A percentile compares a stretch with the other conserved stretches of the same genome.
phyloP scores from a whole-genome alignment of 2,329 filamentous ascomycete species.

The Neodidymelliopsis sp. region DNA sequence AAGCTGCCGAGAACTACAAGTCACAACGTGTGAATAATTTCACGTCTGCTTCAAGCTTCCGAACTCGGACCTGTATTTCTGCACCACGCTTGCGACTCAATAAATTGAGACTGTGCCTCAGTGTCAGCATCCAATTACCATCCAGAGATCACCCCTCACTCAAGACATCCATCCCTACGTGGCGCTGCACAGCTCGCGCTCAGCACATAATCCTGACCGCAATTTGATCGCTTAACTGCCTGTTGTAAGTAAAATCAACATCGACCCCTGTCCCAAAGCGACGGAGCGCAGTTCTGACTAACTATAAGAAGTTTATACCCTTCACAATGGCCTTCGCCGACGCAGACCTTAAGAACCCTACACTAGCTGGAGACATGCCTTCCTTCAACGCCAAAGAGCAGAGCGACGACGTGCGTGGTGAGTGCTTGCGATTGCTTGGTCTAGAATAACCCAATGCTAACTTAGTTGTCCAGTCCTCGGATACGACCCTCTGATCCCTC shows the following conservation, averaged over 20 bases:
- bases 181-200: conserved; percentile 13
- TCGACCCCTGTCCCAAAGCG: background rate
- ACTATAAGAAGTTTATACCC: conserved; percentile 25
- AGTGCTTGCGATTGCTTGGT: background rate
- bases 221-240: conserved; percentile 18
- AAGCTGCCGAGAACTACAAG: background rate
- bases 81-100: background rate
- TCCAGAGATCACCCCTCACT: conserved; percentile 16
- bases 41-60: background rate
- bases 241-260: conserved; percentile 14
- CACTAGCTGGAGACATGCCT: conserved; percentile 35
- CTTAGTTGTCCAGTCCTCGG: conserved; percentile 72
- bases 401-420: conserved; percentile 63
- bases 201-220: conserved; percentile 26
- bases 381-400: conserved; percentile 38
- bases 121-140: conserved; percentile 11
- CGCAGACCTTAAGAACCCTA: conserved; percentile 21
- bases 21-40: background rate
- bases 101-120: conserved; percentile 10
- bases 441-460: conserved; percentile 20
- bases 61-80: background rate
- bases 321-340: conserved; percentile 25
- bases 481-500: conserved; percentile 92
- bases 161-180: conserved; percentile 16
- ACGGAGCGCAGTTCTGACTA: conserved; percentile 11